Evolutionary conservation across 2,329 filamentous ascomycete species (phyloP).

Genomic region (Whalleya microplaca): DNA sequence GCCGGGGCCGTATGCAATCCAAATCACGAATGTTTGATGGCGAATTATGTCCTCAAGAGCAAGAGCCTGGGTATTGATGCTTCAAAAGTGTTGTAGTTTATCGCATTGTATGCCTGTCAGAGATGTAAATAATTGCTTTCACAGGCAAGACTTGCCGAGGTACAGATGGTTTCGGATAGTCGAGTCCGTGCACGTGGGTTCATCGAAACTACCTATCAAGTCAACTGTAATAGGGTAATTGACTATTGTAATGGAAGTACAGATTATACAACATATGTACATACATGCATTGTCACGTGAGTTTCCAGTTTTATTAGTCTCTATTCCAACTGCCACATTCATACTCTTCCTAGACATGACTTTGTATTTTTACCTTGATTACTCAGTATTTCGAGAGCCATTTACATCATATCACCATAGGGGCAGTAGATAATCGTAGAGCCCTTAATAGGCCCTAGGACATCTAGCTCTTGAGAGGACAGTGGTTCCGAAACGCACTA

Average conservation of each 20-base stretch:
- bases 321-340: neutral
- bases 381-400: too few species aligned
- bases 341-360: neutral
- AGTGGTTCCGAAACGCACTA: too few species aligned
- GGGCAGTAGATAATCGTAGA: too few species aligned
- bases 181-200: neutral
- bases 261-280: neutral
- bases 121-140: neutral
- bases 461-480: too few species aligned
- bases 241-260: too few species aligned
- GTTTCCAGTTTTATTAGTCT: neutral
- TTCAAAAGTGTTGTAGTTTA: neutral
- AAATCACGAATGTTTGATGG: neutral
- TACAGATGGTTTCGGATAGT: neutral
- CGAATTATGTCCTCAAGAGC: neutral
- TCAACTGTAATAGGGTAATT: too few species aligned
- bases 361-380: too few species aligned
- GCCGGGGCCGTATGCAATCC: neutral
- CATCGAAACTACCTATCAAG: neutral
- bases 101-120: neutral
- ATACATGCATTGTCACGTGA: neutral
- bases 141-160: neutral
- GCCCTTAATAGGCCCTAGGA: too few species aligned
- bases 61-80: neutral
- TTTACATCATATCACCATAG: too few species aligned